Percentiles rank a stretch among this genome's conserved stretches.
Evolutionary conservation across 2,329 filamentous ascomycete species (phyloP).

Genomic region (Myriosclerotinia duriaeana): DNA sequence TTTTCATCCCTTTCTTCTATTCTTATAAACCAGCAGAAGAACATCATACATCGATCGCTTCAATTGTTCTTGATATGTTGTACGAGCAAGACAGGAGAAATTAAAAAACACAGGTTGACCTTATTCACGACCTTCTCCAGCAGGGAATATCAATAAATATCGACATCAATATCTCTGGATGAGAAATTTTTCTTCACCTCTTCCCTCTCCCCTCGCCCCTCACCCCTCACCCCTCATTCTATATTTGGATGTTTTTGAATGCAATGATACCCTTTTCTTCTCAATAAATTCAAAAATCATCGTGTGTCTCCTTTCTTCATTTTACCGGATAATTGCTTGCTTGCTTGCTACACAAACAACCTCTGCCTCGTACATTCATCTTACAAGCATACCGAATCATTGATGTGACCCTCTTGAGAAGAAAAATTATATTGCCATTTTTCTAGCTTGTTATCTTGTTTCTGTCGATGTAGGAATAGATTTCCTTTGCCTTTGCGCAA

Average conservation of each 20-base stretch:
- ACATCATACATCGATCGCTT: not conserved
- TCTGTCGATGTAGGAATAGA: slow-evolving; percentile 19
- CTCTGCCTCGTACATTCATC: slow-evolving; percentile 28
- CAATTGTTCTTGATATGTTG: slow-evolving; percentile 6
- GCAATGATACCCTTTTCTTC: slow-evolving; percentile 35
- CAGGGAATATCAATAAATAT: slow-evolving; percentile 6
- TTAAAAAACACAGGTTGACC: not conserved
- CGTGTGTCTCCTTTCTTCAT: slow-evolving; percentile 33
- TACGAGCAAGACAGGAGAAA: slow-evolving; percentile 2
- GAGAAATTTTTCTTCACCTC: slow-evolving; percentile 2
- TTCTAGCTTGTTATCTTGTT: not conserved
- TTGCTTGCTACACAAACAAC: slow-evolving; percentile 32
- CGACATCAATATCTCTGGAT: slow-evolving; percentile 12
- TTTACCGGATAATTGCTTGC: slow-evolving; percentile 35
- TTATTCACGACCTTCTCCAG: not conserved
- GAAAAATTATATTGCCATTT: not conserved
- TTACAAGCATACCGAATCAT: slow-evolving; percentile 26
- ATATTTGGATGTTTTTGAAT: slow-evolving; percentile 25
- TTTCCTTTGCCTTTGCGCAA: slow-evolving; percentile 8
- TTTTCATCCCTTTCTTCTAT: slow-evolving; percentile 2
- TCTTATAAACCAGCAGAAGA: not conserved
- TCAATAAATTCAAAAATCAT: slow-evolving; percentile 32
- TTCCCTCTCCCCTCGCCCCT: too few species aligned
- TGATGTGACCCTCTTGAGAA: slow-evolving; percentile 18
- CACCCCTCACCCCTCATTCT: not conserved